Conservation (phyloP, 75 land plant species). For the Gnetum montanum region DNA sequence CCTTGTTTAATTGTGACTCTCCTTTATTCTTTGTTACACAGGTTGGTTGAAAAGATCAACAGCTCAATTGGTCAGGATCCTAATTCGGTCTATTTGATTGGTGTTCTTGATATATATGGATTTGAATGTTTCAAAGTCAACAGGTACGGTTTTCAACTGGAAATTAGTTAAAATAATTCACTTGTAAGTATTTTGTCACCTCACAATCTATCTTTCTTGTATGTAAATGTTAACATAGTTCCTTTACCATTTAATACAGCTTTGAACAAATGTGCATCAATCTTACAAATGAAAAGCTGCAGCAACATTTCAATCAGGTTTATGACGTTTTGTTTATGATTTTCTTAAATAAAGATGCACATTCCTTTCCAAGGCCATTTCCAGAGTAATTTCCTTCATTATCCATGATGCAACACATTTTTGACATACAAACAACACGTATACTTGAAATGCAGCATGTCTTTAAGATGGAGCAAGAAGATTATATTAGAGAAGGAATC, state of each 20-base stretch:
- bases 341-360: no score
- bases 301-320: conserved; percentile 76
- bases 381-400: no score
- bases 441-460: conserved; percentile 60
- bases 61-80: conserved; percentile 92
- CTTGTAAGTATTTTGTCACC: not conserved
- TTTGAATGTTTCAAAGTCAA: conserved; percentile 92
- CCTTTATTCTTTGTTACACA: conserved; percentile 9
- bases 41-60: conserved; percentile 89
- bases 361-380: not conserved
- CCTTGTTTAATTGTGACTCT: not conserved
- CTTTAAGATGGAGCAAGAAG: conserved; percentile 97
- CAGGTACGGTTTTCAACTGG: conserved; percentile 27
- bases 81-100: conserved; percentile 69
- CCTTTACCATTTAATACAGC: conserved; percentile 15
- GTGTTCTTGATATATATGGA: conserved; percentile 98
- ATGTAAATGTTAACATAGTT: not conserved
- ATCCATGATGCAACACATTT: no score
- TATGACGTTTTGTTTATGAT: no score
- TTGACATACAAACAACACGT: no score
- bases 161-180: not conserved
- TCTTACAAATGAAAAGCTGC: conserved; percentile 70
- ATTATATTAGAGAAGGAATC: conserved; percentile 83
- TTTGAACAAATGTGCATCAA: conserved; percentile 73
- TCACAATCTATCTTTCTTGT: not conserved